A percentile compares a stretch with the other conserved stretches of the same genome.
phyloP scores from a whole-genome alignment of 164 flowering plant genomes.

The Malania oleifera region DNA sequence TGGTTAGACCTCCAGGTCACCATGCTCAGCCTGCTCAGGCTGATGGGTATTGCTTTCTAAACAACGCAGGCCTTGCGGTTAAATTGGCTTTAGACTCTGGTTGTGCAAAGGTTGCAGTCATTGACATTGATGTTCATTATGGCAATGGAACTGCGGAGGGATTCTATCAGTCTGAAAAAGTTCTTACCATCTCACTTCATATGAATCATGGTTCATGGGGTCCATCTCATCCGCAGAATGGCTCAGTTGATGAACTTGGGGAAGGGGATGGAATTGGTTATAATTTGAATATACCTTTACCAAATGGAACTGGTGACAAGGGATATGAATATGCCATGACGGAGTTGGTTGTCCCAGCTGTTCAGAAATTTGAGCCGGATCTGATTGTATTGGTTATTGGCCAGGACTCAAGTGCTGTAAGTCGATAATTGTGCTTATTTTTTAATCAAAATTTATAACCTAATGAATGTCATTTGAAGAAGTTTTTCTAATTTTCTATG shows the following conservation, averaged over 20 bases:
- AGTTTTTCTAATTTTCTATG: neutral
- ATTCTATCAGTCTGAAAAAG: conserved; percentile 59
- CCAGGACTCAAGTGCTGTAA: conserved; percentile 95
- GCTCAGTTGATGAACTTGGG: conserved; percentile 76
- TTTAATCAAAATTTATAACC: neutral
- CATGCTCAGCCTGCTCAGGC: conserved; percentile 96
- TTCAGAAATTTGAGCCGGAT: conserved; percentile 57
- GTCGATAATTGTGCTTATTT: conserved; percentile 17
- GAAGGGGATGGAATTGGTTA: conserved; percentile 76
- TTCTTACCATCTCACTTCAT: conserved; percentile 86
- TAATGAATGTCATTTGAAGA: neutral
- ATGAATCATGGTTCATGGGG: conserved; percentile 99
- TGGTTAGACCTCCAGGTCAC: conserved; percentile 97
- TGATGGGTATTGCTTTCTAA: conserved; percentile 93
- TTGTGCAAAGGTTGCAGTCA: conserved; percentile 56
- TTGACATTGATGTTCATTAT: conserved; percentile 93
- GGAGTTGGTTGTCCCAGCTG: conserved; percentile 74
- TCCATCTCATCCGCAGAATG: conserved; percentile 85
- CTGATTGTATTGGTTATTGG: conserved; percentile 75
- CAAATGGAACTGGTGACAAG: conserved; percentile 82
- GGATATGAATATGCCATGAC: conserved; percentile 71
- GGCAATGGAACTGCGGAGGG: conserved; percentile 98
- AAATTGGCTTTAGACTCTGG: conserved; percentile 64
- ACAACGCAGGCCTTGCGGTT: conserved; percentile 91
- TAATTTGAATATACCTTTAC: conserved; percentile 82